Evolutionary conservation across 2,329 filamentous ascomycete genomes (phyloP).

Genomic region (Fusarium pseudonygamai): DNA sequence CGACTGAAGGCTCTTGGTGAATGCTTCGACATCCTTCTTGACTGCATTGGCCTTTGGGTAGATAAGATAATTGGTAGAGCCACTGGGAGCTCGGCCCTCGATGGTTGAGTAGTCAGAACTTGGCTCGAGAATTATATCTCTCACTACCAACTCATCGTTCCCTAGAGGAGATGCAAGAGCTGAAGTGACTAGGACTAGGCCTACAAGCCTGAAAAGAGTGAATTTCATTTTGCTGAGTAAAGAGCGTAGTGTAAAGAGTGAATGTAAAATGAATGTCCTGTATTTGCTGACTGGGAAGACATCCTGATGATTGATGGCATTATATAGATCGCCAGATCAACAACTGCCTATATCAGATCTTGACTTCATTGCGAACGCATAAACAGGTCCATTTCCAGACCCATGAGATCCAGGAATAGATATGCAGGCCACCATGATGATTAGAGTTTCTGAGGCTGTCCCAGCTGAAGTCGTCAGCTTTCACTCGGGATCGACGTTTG

Average conservation of each 20-base stretch:
- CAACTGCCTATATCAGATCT: neutral
- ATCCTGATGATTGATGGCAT: too few species aligned
- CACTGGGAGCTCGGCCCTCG: too few species aligned
- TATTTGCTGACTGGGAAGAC: neutral
- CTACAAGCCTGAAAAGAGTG: neutral
- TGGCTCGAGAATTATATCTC: neutral
- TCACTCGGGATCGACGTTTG: neutral
- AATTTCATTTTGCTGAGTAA: neutral
- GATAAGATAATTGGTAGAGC: neutral
- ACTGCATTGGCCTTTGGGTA: neutral
- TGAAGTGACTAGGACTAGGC: neutral
- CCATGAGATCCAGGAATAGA: neutral
- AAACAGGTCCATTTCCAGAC: neutral
- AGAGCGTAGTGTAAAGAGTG: neutral
- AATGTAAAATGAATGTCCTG: neutral
- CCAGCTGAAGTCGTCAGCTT: neutral
- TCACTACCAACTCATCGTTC: neutral
- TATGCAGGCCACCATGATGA: too few species aligned
- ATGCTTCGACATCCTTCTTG: neutral
- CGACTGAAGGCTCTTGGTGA: neutral
- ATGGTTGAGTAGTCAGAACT: neutral
- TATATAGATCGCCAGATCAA: neutral
- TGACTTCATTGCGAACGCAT: neutral
- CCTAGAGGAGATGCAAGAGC: neutral
- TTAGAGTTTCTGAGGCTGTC: neutral